Evolutionary conservation across 176 grass and related monocot species (phyloP).

Genomic region (Oryza glaberrima): DNA sequence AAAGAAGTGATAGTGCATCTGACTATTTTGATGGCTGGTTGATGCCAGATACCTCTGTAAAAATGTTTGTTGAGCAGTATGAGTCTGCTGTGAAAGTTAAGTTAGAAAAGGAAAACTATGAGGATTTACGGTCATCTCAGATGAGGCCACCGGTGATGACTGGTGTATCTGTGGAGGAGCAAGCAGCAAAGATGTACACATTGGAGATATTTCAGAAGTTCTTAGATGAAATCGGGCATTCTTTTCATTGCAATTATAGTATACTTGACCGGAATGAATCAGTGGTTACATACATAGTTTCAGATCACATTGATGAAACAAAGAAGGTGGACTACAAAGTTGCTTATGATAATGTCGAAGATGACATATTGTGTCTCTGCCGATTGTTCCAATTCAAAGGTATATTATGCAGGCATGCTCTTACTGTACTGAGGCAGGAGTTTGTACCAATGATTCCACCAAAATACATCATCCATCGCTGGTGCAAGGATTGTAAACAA

Average conservation of each 20-base stretch:
- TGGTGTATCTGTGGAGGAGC: conserved; percentile 64
- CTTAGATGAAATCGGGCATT: conserved; percentile 63
- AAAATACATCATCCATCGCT: conserved; percentile 79
- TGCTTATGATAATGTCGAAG: conserved; percentile 74
- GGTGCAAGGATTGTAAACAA: conserved; percentile 87
- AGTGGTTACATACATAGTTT: conserved; percentile 64
- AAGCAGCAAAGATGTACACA: conserved; percentile 76
- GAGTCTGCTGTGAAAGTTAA: conserved; percentile 59
- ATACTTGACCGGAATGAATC: conserved; percentile 60
- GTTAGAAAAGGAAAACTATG: conserved; percentile 68
- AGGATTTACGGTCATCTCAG: conserved; percentile 73
- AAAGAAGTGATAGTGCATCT: conserved; percentile 61
- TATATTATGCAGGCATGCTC: conserved; percentile 86
- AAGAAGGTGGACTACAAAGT: conserved; percentile 73
- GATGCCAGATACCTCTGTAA: conserved; percentile 61
- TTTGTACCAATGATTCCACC: conserved; percentile 67
- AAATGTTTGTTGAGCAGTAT: conserved; percentile 76
- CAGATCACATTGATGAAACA: conserved; percentile 57
- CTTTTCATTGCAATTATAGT: conserved; percentile 63
- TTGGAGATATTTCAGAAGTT: conserved; percentile 75
- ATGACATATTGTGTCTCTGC: conserved; percentile 79
- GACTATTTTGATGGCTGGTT: conserved; percentile 75
- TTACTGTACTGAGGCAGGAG: conserved; percentile 80
- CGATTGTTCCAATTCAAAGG: conserved; percentile 83
- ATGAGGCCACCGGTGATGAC: conserved; percentile 60